Evolutionary conservation across 148 eudicot species (phyloP), one percentile per base, ranked within the genome.

Genomic region (Spergularia bocconei): DNA sequence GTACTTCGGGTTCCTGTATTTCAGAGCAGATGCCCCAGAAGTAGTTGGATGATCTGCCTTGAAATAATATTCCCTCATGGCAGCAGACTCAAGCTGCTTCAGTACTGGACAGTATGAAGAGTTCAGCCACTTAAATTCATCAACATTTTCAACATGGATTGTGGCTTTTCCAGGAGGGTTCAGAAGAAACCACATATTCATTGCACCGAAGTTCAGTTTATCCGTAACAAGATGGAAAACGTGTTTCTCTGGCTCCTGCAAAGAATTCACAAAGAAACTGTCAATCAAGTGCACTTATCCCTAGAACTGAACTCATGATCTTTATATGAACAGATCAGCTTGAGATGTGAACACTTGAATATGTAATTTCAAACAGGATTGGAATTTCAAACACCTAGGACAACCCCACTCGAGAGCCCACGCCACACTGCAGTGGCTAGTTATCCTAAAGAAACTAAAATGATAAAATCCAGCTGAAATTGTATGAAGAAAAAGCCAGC

Each of bases 171-270:
- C 91, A 16, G 96, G 92, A 78, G 93, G 93, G 72, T 91, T 91
- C 72, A 84, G 57, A 20, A 90, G 86, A 77, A 93, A 93, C 98
- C 96, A 91, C 98, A 93, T 91, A 66, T 84, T 91, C 93, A 93
- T 93, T 36, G 98, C 98, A 57, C 91, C 98, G 74, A 86, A 91
- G 77, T 93, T 93, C 80, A 91, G 84, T 77, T 91, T 93, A 82
- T 93, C 98, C 25, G 96, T 86, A 59, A 91, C 98, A 51, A 93
- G 89, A 91, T 93, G 98, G 74, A 91, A 93, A 50, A 93, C 98
- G 57, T 93, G 98, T 64, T 91, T 91, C 80, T 84, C 91, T 17
- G 98, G 93, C 67, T 91, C 93, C 98, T 93, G 90, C 61, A 85
- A 82, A 58, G 14, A 70, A 76, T 20, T 19, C 76, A 77, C 63